These are phyloP conservation scores for Backusella macrospora DNA, from an alignment of 192 early-diverging fungal genomes.

Conservation along the genomic window DNA sequence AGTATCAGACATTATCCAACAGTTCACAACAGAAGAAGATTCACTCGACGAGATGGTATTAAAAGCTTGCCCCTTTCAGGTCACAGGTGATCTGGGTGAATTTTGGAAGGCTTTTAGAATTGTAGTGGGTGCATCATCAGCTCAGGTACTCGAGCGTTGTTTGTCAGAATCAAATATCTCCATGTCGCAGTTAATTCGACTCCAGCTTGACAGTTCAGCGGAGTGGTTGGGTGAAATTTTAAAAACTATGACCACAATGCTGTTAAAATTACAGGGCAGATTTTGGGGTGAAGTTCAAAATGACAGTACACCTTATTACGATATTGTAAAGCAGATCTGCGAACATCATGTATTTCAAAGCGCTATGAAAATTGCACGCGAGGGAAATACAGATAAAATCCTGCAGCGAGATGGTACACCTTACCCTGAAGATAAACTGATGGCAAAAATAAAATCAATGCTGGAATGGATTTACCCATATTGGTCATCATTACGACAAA, in stretches of 20 bases:
- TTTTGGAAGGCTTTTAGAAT: slow-evolving; percentile 35
- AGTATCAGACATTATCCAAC: not conserved
- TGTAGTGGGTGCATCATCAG: not conserved
- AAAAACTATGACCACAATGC: slow-evolving; percentile 20
- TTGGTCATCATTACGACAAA: slow-evolving; percentile 21
- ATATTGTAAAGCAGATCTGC: slow-evolving; percentile 24
- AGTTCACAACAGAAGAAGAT: not conserved
- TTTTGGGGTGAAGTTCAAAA: slow-evolving; percentile 19
- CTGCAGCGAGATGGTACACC: slow-evolving; percentile 27
- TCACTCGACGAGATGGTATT: not conserved
- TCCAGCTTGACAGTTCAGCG: slow-evolving; percentile 12
- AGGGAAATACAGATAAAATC: slow-evolving; percentile 24
- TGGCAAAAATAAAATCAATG: slow-evolving; percentile 26
- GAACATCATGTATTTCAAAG: slow-evolving; percentile 22
- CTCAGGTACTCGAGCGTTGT: not conserved
- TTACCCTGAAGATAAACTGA: slow-evolving; percentile 29
- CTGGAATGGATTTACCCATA: slow-evolving; percentile 32
- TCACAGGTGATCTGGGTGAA: slow-evolving; percentile 21
- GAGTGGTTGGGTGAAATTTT: slow-evolving; percentile 29
- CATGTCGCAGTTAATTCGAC: slow-evolving; percentile 6
- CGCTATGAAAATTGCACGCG: slow-evolving; percentile 28
- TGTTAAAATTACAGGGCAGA: slow-evolving; percentile 19
- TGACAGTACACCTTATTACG: not conserved
- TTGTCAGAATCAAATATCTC: not conserved
- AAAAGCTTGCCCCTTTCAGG: not conserved